Evolutionary conservation across 257 asterid species (phyloP).

Genomic region (Gardenia jasminoides): DNA sequence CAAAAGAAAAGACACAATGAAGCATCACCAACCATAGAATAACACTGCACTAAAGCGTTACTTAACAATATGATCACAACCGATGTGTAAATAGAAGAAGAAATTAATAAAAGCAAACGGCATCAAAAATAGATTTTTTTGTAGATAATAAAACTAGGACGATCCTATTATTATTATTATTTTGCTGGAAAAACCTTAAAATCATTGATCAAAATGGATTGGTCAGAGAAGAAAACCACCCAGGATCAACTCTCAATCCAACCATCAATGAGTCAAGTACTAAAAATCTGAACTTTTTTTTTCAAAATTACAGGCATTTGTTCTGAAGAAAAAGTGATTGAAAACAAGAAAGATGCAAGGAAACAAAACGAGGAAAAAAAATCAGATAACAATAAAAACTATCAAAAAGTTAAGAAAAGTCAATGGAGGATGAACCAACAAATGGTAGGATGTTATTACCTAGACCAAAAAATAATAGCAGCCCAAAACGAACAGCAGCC

Average conservation of each 20-base stretch:
- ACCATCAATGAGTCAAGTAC: conserved; percentile 11
- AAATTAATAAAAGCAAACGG: neutral
- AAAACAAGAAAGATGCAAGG: neutral
- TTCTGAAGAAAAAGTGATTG: neutral
- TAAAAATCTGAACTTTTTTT: neutral
- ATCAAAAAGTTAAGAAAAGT: neutral
- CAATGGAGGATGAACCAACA: conserved; percentile 4
- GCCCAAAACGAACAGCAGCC: conserved; percentile 7
- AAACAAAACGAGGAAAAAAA: conserved; percentile 8
- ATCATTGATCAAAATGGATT: conserved; percentile 5
- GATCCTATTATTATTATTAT: neutral
- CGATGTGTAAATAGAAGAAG: neutral
- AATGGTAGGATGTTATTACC: neutral
- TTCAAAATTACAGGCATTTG: neutral
- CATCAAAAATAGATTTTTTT: neutral
- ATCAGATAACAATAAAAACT: neutral
- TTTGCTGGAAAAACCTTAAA: neutral
- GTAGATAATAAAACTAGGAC: neutral
- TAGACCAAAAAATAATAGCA: conserved; percentile 8
- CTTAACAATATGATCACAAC: neutral
- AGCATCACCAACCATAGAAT: conserved; percentile 33
- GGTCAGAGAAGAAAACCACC: conserved; percentile 1
- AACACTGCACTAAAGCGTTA: conserved; percentile 13
- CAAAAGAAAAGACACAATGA: conserved; percentile 28
- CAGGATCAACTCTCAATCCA: conserved; percentile 6